A percentile compares a stretch with the other conserved stretches of the same genome.
Conservation (phyloP, 352 stramenopile genomes). For the Phytophthora cajani region DNA sequence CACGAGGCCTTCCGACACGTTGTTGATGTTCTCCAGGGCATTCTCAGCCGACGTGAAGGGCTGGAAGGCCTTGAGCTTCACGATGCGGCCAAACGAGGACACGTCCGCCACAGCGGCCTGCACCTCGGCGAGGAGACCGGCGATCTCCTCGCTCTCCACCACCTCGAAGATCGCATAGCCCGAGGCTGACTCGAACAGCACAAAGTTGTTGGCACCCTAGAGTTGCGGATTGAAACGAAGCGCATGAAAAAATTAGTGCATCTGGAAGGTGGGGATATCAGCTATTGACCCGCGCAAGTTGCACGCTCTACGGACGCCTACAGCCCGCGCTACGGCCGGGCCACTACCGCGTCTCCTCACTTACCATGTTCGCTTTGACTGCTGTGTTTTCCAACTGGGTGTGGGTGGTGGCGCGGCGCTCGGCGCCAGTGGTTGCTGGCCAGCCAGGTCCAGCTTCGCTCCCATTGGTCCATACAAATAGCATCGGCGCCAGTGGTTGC, state of each 20-base stretch:
- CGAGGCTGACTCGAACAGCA: slow-evolving; percentile 98
- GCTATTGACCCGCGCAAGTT: slow-evolving; percentile 17
- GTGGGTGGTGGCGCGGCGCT: slow-evolving; percentile 22
- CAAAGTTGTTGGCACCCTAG: slow-evolving; percentile 79
- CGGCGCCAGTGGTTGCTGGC: slow-evolving; percentile 35
- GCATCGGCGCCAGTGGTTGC: slow-evolving; percentile 24
- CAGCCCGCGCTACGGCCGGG: not conserved
- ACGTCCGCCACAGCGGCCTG: slow-evolving; percentile 95
- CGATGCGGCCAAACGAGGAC: slow-evolving; percentile 94
- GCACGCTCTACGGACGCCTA: slow-evolving; percentile 11
- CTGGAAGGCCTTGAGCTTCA: slow-evolving; percentile 99
- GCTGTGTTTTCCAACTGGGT: slow-evolving; percentile 46
- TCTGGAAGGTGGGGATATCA: not conserved
- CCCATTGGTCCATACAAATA: slow-evolving; percentile 37
- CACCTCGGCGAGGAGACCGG: slow-evolving; percentile 83
- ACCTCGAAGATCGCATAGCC: slow-evolving; percentile 99
- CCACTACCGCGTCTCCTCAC: slow-evolving; percentile 17
- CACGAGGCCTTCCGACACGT: slow-evolving; percentile 95
- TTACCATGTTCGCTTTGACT: slow-evolving; percentile 46
- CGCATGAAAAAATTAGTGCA: slow-evolving; percentile 33
- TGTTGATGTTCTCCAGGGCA: slow-evolving; percentile 99
- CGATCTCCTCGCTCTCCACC: slow-evolving; percentile 98
- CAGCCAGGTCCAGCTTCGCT: slow-evolving; percentile 27
- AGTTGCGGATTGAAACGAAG: not conserved
- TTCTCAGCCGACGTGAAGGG: slow-evolving; percentile 99